Base-by-base conservation (phyloP, 1,284 basidiomycete species). In the Ustilago cynodontis region DNA sequence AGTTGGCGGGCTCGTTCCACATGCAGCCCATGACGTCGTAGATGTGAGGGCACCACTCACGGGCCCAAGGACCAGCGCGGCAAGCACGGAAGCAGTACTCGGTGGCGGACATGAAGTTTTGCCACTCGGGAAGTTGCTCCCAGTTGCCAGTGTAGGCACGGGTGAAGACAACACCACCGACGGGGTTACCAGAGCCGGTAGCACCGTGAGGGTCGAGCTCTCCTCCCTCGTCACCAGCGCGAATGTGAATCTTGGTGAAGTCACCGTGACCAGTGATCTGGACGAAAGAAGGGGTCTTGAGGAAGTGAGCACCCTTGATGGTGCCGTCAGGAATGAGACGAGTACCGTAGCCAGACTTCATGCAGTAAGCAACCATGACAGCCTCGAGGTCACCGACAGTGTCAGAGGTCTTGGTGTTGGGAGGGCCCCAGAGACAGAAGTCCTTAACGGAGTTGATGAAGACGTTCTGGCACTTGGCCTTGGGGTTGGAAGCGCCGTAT, bases 251-350 rank as follows among this genome's bases (percentile, higher is more conserved):
- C 78, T 84, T 86, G 69, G 85, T 86, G 24, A 87, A 85, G 78
- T 87, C 83, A 39, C 86, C 86, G n/a, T 55, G 55, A 64, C 90
- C 92, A 57, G 90, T 91, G 69, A 92, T 86, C 84, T 93, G 91
- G 31, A 93, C 88, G 81, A 90, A 93, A 82, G 91, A 90, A 22
- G 81, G 89, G 4, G 93, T 90, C 84, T 90, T 88, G 71, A 91
- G 88, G 79, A 91, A 91, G 86, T 93, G 92, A 29, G 91, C 93
- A 63, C 91, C 90, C 22, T 88, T 88, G 84, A 94, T 90, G 28
- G 92, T 88, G 35, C 92, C 93, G 69, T 91, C 89, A 26, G 93
- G 93, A 77, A 95, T 93, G 71, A 93, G 86, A 60, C 91, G 91
- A 16, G 91, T 91, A 61, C 62, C 74, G 65, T 77, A 73, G 29